Base-by-base conservation (phyloP, 2,329 filamentous ascomycete genomes). In the Incumbomyces lentus region DNA sequence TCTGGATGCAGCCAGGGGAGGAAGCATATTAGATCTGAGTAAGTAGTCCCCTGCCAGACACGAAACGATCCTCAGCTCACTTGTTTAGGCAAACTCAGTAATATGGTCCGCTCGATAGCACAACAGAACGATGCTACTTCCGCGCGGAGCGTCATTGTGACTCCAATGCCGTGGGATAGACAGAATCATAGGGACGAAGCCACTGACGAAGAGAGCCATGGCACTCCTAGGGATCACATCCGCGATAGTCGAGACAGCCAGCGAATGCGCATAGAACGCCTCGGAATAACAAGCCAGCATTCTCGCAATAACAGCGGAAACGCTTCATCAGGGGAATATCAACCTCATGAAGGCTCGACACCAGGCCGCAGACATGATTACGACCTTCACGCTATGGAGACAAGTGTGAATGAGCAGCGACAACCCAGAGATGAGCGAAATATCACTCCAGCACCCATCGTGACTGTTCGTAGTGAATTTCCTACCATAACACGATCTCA, bases 401-500 rank as follows among this genome's bases (percentile, higher is more conserved):
- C 86, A 0, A 84, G 81, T 30, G 73, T 93, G 14, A 77, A 78
- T 53, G 88, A 81, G 64, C 84, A 81, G 64, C 84, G 26, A 17
- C 81, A 84, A 32, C 68, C 74, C 5, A 75, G 70, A 43, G 62
- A 83, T 16, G 75, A 80, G 8, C 85, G 83, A 58, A 95, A 94
- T 56, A 87, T 88, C 0, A 95, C 96, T 49, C 89, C 92, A 1
- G 72, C 88, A 5, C 92, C 92, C 0, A 84, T 79, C 0, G 88
- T 98, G n/a, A 94, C 86, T 0, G 84, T 98, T 40, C 85, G 90
- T 49, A 96, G 90, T 61, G 92, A 98, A 65, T 98, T 95, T 60
- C 92, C 92, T 0, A 96, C 92, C 1, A 77, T 98, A 59, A 95
- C 76, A 64, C 78, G 87, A 53, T 95, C 89, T 16, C 83, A 89